phyloP scores from a whole-genome alignment of 495 filamentous ascomycete species.

The Annulohypoxylon nitens region DNA sequence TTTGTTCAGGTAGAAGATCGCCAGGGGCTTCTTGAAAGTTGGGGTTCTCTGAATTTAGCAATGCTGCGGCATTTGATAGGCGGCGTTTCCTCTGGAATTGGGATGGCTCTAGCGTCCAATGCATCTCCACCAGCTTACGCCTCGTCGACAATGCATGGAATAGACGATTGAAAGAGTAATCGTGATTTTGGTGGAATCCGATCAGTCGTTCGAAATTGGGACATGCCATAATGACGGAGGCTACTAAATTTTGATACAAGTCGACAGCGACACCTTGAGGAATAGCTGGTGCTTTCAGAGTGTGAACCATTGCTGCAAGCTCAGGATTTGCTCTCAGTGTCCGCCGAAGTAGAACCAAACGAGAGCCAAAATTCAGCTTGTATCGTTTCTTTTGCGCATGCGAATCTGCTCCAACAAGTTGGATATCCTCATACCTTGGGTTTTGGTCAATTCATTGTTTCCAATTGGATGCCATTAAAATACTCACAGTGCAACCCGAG shows the following conservation, averaged over 20 bases:
- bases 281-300: conserved; percentile 78
- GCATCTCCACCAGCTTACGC: conserved; percentile 78
- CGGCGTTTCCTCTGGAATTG: conserved; percentile 53
- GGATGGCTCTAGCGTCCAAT: conserved; percentile 75
- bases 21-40: conserved; percentile 57
- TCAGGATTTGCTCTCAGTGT: conserved; percentile 78
- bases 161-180: conserved; percentile 78
- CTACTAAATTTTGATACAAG: conserved; percentile 77
- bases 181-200: conserved; percentile 77
- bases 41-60: conserved; percentile 44
- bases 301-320: conserved; percentile 78
- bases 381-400: conserved; percentile 71
- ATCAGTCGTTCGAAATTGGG: conserved; percentile 83
- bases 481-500: conserved; percentile 73
- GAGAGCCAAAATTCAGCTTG: conserved; percentile 73
- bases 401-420: conserved; percentile 77
- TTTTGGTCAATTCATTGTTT: conserved; percentile 27
- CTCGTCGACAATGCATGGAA: conserved; percentile 85
- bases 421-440: conserved; percentile 75
- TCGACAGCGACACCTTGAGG: conserved; percentile 65
- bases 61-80: conserved; percentile 44
- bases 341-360: conserved; percentile 79
- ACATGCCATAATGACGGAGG: conserved; percentile 86
- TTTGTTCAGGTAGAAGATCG: conserved; percentile 71
- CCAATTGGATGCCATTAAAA: background rate